Evolutionary conservation across 164 flowering plant genomes (phyloP), one percentile per base, ranked within the genome.

Genomic region (Amborella trichopoda): DNA sequence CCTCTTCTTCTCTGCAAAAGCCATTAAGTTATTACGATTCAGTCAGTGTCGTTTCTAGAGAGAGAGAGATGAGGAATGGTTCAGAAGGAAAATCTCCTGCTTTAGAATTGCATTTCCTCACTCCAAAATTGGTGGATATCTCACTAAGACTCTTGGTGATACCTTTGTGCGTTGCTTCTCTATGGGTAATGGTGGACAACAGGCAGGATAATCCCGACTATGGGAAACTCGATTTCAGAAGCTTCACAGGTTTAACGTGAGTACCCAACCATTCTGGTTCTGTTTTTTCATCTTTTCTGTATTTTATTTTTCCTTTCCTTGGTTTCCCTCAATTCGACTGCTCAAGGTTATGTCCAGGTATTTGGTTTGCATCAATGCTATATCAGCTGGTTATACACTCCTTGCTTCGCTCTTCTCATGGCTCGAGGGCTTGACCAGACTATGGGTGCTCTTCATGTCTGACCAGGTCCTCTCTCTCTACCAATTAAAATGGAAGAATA

Each of bases 381-480:
- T 80, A 24, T 66, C 79, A 52, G 85, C 76, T 51, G 70, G 57
- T 14, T 87, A 80, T 72, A 82, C 95, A 34, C 52, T 81, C 47
- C 24, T 74, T 50, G 76, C 78, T 53, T 68, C 66, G 44, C 40
- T 68, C 0, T 66, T 62, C 38, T 63, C 75, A 8, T 82, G 87
- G 83, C 54, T 76, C 59, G 68, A 55, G 60, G 65, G 54, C 67
- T 50, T 76, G 6, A 49, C 53, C 27, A 84, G 70, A 73, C 72
- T 81, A 32, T 87, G 93, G 96, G 28, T 80, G 30, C 84, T 91
- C 82, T 87, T 91, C 65, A 62, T 78, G 43, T 71, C 85, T 40
- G 99, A 91, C 44, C 99, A 91, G 96, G 96, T 91, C 54, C 52
- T 12, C 5, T 20, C 38, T 17, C 23, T 21, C 30, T 18, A 4